phyloP scores from a whole-genome alignment of 2,329 filamentous ascomycete genomes.

The Aspergillus niger region DNA sequence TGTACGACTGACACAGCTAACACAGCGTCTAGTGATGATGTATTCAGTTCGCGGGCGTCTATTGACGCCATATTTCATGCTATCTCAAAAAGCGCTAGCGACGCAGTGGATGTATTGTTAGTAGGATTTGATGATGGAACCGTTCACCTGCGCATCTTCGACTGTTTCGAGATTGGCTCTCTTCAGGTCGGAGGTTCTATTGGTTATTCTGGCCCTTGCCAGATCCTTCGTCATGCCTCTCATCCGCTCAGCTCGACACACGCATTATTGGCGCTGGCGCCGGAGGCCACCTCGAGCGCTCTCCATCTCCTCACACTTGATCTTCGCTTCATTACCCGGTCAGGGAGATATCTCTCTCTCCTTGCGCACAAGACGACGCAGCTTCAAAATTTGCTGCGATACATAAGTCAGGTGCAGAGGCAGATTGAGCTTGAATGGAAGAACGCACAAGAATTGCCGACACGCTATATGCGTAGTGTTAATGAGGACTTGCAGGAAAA shows the following conservation, averaged over 20 bases:
- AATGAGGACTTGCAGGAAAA: conserved; percentile 73
- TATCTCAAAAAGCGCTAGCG: conserved; percentile 64
- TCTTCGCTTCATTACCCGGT: conserved; percentile 75
- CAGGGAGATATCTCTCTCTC: conserved; percentile 76
- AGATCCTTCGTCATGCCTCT: conserved; percentile 64
- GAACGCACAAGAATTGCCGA: conserved; percentile 75
- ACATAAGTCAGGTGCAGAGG: conserved; percentile 76
- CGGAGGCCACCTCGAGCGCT: conserved; percentile 40
- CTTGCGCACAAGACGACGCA: conserved; percentile 85
- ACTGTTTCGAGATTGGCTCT: conserved; percentile 77
- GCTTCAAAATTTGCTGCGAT: conserved; percentile 81
- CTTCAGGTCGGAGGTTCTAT: conserved; percentile 43
- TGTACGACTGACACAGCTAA: not conserved
- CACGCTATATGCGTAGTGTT: conserved; percentile 74
- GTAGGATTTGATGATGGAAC: conserved; percentile 70
- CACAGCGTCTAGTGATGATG: conserved; percentile 46
- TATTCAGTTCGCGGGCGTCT: conserved; percentile 70
- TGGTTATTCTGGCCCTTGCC: conserved; percentile 43
- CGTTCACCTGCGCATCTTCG: conserved; percentile 79
- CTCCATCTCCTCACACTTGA: conserved; percentile 74
- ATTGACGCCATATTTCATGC: conserved; percentile 70
- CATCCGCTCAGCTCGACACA: conserved; percentile 77
- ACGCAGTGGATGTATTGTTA: conserved; percentile 77
- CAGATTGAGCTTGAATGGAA: conserved; percentile 84
- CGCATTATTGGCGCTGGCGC: conserved; percentile 59